Conservation (phyloP, 768 basidiomycete genomes). For the Rhizopogon sp. region DNA sequence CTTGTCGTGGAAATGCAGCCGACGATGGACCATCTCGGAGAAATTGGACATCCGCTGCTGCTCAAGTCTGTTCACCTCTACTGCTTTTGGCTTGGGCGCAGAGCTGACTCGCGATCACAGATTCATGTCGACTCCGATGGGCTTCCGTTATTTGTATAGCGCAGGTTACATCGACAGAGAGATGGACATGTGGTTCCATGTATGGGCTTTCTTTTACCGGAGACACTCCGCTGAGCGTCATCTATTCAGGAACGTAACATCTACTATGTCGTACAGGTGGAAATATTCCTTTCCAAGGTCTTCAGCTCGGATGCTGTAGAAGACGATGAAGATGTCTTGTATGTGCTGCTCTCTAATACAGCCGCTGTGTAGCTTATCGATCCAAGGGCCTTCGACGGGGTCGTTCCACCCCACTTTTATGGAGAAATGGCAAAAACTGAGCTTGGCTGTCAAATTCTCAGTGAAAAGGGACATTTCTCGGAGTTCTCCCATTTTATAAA, state of each 20-base stretch:
- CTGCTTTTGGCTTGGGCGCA: background rate
- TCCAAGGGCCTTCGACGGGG: constrained; percentile 71
- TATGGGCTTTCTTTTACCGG: constrained; percentile 30
- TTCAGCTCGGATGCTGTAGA: constrained; percentile 52
- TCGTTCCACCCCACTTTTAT: constrained; percentile 93
- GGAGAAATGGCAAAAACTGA: constrained; percentile 98
- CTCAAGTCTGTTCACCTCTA: constrained; percentile 59
- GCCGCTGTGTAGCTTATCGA: background rate
- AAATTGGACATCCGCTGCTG: constrained; percentile 82
- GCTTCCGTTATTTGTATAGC: constrained; percentile 88
- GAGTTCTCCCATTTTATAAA: constrained; percentile 91
- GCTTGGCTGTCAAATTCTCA: constrained; percentile 86
- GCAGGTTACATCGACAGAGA: constrained; percentile 91
- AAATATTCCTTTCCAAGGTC: constrained; percentile 82
- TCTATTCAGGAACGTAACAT: constrained; percentile 79
- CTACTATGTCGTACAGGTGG: constrained; percentile 89
- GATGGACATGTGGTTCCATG: constrained; percentile 96
- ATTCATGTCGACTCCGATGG: constrained; percentile 91
- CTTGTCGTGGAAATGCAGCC: constrained; percentile 94
- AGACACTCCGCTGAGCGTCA: constrained; percentile 5
- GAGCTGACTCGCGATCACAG: constrained; percentile 33
- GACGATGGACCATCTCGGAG: constrained; percentile 91
- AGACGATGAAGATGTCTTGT: constrained; percentile 68
- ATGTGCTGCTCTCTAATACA: constrained; percentile 12
- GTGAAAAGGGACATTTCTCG: constrained; percentile 85